Percentiles rank a stretch among this genome's conserved stretches.
Conservation (phyloP, 1,284 basidiomycete species). For the Amylostereum chailletii region DNA sequence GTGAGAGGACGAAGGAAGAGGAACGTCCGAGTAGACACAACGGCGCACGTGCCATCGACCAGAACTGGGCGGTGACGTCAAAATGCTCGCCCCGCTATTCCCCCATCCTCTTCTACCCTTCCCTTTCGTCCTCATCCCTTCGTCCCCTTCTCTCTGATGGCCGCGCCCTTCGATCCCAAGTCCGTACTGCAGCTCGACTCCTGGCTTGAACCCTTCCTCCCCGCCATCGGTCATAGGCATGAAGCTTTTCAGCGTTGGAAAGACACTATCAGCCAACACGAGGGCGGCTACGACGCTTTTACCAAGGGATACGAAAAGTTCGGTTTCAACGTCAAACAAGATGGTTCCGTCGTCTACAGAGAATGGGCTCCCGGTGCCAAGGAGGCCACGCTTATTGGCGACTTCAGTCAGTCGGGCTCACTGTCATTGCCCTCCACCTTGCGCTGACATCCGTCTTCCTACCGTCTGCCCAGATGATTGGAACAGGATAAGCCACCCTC, state of each 20-base stretch:
- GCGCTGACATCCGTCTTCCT: constrained; percentile 2
- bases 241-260: constrained; percentile 69
- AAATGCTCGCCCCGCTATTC: not conserved
- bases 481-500: constrained; percentile 77
- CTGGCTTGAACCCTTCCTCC: constrained; percentile 71
- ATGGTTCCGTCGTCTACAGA: constrained; percentile 75
- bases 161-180: constrained; percentile 34
- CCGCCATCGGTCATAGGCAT: constrained; percentile 67
- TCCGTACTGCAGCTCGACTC: constrained; percentile 54
- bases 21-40: no score
- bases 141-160: no score
- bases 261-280: constrained; percentile 60
- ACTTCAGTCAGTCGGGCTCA: constrained; percentile 74
- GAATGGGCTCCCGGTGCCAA: constrained; percentile 94
- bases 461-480: constrained; percentile 62
- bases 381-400: constrained; percentile 83
- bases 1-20: no score
- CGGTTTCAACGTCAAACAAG: constrained; percentile 69
- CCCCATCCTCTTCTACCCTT: not conserved
- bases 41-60: no score
- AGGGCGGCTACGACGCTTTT: constrained; percentile 88
- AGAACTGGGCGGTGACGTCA: no score
- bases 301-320: constrained; percentile 82
- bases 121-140: not conserved
- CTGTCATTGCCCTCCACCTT: not conserved